A percentile compares a stretch with the other conserved stretches of the same genome.
Conservation (phyloP, 441 rosid genomes). For the Melastoma candidum region DNA sequence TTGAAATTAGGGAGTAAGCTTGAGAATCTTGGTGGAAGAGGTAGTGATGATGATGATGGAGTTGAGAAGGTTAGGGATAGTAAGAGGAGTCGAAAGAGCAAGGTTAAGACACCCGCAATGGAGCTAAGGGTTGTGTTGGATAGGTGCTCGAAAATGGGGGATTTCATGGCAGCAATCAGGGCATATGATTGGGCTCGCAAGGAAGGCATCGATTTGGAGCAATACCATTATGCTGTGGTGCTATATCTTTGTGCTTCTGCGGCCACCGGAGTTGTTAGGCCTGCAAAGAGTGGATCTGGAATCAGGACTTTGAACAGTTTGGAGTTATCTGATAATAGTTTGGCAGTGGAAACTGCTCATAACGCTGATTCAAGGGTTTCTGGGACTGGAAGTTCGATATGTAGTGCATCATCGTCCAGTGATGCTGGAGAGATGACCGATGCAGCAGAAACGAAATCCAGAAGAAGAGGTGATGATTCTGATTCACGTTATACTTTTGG, state of each 20-base stretch:
- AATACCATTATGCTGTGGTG: slow-evolving; percentile 46
- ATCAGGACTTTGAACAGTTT: slow-evolving; percentile 20
- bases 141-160: slow-evolving; percentile 55
- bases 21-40: slow-evolving; percentile 12
- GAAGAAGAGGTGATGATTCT: slow-evolving; percentile 10
- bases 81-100: slow-evolving; percentile 21
- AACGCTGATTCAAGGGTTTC: slow-evolving; percentile 7
- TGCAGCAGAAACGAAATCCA: not conserved
- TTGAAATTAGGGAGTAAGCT: slow-evolving; percentile 7
- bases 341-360: not conserved
- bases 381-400: slow-evolving; percentile 1
- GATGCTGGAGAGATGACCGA: not conserved
- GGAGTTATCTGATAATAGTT: slow-evolving; percentile 16
- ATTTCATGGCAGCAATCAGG: slow-evolving; percentile 41
- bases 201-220: slow-evolving; percentile 35
- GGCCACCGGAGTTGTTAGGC: slow-evolving; percentile 50
- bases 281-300: slow-evolving; percentile 52
- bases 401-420: too few relatives aligned
- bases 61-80: not conserved
- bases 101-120: slow-evolving; percentile 20
- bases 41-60: not conserved
- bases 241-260: slow-evolving; percentile 67
- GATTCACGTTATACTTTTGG: slow-evolving; percentile 1
- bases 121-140: slow-evolving; percentile 32
- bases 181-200: slow-evolving; percentile 37